Percentiles rank a stretch among this genome's conserved stretches.
Conservation (phyloP, 2,329 filamentous ascomycete genomes). For the Sporothrix protearum region DNA sequence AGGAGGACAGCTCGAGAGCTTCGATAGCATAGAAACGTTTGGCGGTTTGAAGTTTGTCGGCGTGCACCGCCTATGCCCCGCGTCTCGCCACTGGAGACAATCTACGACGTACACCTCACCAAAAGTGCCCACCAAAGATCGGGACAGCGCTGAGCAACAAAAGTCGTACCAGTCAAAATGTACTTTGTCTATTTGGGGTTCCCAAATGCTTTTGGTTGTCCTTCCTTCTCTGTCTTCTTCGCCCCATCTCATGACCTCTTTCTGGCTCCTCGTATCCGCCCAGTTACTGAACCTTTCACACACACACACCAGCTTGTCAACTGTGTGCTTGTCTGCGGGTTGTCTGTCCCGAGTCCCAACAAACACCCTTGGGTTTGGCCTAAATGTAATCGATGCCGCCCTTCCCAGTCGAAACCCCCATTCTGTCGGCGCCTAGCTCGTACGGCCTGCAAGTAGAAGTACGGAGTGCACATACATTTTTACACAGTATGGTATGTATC, state of each 20-base stretch:
- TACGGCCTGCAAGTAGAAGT: neutral
- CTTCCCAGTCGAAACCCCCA: neutral
- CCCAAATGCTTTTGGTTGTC: neutral
- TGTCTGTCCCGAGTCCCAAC: neutral
- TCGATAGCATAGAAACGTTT: neutral
- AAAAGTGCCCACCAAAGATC: neutral
- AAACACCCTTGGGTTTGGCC: neutral
- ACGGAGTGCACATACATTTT: neutral
- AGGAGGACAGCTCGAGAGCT: neutral
- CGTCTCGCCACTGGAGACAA: neutral
- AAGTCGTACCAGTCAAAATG: neutral
- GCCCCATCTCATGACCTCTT: neutral
- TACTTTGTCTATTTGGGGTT: neutral
- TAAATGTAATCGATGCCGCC: neutral
- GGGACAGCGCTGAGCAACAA: neutral
- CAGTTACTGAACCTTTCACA: neutral
- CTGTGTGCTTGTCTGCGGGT: neutral
- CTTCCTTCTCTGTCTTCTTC: slow-evolving; percentile 4
- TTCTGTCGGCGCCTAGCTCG: neutral
- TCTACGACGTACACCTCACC: neutral
- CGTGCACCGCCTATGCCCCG: neutral
- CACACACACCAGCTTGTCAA: neutral
- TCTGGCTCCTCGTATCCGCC: slow-evolving; percentile 1
- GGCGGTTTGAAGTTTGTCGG: neutral
- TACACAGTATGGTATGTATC: neutral